These are phyloP conservation scores for Curvularia verruculosa DNA, from an alignment of 2,329 filamentous ascomycete species.

Conservation along the genomic window DNA sequence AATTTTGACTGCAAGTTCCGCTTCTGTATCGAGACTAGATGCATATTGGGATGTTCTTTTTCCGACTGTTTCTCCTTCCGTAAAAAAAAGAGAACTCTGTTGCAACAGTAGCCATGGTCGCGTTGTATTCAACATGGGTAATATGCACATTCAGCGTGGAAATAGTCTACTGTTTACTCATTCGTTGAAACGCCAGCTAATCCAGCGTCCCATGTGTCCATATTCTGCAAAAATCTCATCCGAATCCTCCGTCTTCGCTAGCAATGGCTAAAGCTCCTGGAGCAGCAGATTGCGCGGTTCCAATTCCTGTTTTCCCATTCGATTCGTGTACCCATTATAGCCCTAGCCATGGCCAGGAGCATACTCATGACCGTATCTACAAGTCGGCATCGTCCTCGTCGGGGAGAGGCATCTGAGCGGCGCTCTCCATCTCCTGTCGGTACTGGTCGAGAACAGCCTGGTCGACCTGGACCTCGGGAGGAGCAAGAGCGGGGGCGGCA, in stretches of 20 bases:
- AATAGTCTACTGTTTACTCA: conserved; percentile 38
- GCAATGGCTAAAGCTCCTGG: conserved; percentile 36
- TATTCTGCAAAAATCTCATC: conserved; percentile 29
- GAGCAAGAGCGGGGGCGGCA: conserved; percentile 90
- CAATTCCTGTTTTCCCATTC: conserved; percentile 34
- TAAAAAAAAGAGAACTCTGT: neutral
- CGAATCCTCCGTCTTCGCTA: conserved; percentile 34
- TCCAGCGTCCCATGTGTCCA: conserved; percentile 36
- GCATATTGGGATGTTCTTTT: neutral
- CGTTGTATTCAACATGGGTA: neutral
- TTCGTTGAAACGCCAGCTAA: conserved; percentile 43
- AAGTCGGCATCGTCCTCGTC: conserved; percentile 84
- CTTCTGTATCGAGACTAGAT: neutral
- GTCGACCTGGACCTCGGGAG: conserved; percentile 90
- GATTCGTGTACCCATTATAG: conserved; percentile 41
- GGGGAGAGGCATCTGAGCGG: conserved; percentile 83
- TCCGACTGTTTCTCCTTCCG: neutral
- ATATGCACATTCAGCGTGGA: conserved; percentile 1
- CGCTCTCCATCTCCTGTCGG: conserved; percentile 84
- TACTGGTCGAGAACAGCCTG: conserved; percentile 80
- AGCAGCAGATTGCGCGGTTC: conserved; percentile 24
- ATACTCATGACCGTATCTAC: conserved; percentile 49
- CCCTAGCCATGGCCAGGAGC: conserved; percentile 25
- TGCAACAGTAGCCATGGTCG: neutral
- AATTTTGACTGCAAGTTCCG: neutral